Evolutionary conservation across 1,284 basidiomycete species (phyloP), one percentile per base, ranked within the genome.

Genomic region (Austroboletus novae-zelandiae): DNA sequence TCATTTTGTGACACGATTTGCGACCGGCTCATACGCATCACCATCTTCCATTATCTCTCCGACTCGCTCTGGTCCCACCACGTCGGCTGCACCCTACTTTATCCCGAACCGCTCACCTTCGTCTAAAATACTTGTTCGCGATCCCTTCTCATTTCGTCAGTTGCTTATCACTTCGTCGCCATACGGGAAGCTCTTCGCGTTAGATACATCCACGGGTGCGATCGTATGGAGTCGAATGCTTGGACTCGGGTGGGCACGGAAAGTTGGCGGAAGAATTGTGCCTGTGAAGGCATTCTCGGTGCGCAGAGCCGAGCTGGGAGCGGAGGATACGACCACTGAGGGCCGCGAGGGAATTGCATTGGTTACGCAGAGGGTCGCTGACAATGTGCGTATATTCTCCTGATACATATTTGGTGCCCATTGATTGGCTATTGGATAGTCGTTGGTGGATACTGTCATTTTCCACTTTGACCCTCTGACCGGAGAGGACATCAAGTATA

Each of bases 121-220:
- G 53, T 65, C 36, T 58, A 65, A 61, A 25, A 51, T 69, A 1
- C 72, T 86, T 1, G 74, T 75, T 44, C 81, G 89, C 3, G 92
- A 97, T 62, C 72, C 84, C 1, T 97, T 96, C 64, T 94, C 93
- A 0, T 92, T 97, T 69, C 79, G 89, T 43, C 92, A 97, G 67
- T 68, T 98, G 36, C 78, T 95, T 44, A 79, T 97, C 3, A 78
- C 77, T 4, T 88, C 84, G 0, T 92, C 90, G 1, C 59, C 72
- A 2, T 74, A 79, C 31, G 92, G 93, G 17, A 93, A 92, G 64
- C 60, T 95, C 0, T 93, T 86, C 61, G 94, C 86, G 0, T 70
- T 97, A 44, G 92, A 97, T 63, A 88, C 87, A 5, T 80, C 81
- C 18, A 89, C 77, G 45, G 91, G 94, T 1, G 73, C 78, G 4